These are phyloP conservation scores for Polyplosphaeria fusca DNA, from an alignment of 495 filamentous ascomycete species.

Conservation along the genomic window DNA sequence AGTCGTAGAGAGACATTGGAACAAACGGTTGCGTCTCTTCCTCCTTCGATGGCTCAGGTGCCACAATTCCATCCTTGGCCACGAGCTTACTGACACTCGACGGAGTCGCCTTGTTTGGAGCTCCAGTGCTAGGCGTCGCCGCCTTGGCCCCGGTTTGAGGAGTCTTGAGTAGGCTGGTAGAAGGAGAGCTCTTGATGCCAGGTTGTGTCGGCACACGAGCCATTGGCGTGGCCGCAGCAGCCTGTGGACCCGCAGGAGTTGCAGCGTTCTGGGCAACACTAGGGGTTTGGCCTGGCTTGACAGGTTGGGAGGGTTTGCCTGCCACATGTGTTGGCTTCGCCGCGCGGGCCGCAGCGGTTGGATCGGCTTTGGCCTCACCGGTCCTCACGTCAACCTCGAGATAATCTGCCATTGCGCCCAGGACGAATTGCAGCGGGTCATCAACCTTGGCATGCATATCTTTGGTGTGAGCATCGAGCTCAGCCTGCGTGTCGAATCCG, in stretches of 20 bases:
- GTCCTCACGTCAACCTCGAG: conserved; percentile 49
- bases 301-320: conserved; percentile 12
- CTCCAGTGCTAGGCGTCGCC: conserved; percentile 30
- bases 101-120: conserved; percentile 21
- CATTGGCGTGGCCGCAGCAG: conserved; percentile 29
- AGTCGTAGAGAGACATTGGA: conserved; percentile 14
- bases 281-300: conserved; percentile 32
- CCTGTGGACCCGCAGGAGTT: conserved; percentile 23
- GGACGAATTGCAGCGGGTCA: conserved; percentile 51
- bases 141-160: conserved; percentile 29
- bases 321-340: conserved; percentile 12
- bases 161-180: conserved; percentile 27
- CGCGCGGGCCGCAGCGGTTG: conserved; percentile 10
- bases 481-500: conserved; percentile 55
- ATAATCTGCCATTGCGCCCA: conserved; percentile 47
- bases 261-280: conserved; percentile 24
- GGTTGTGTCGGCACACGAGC: conserved; percentile 22
- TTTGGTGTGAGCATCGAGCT: conserved; percentile 49
- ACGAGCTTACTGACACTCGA: conserved; percentile 9
- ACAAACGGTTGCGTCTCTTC: conserved; percentile 4
- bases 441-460: conserved; percentile 54
- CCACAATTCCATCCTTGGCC: conserved; percentile 8
- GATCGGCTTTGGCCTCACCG: conserved; percentile 13
- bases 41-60: background rate
- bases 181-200: conserved; percentile 30